Evolutionary conservation across 345 rosid genomes (phyloP).

Genomic region (Eucalyptus erythrocorys): DNA sequence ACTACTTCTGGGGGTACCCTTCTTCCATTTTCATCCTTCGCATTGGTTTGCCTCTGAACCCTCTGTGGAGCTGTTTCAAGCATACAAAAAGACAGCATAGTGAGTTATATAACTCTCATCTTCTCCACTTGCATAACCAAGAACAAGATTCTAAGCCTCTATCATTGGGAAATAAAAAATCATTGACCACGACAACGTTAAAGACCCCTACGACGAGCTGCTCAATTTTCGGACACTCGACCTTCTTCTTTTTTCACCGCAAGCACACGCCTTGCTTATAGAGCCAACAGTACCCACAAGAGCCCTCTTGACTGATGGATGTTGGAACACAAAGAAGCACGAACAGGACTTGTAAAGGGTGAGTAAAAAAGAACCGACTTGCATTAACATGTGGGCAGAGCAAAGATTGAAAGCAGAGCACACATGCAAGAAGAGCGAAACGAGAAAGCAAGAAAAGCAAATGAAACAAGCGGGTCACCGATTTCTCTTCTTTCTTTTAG

Average conservation of each 20-base stretch:
- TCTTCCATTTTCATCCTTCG: conserved; percentile 27
- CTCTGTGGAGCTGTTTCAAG: conserved; percentile 25
- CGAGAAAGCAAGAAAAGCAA: neutral
- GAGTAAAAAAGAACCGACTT: neutral
- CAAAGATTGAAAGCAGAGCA: neutral
- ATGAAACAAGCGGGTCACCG: neutral
- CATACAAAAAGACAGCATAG: neutral
- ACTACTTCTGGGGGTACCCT: conserved; percentile 18
- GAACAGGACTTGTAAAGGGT: neutral
- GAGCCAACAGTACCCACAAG: neutral
- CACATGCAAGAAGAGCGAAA: neutral
- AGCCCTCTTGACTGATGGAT: neutral
- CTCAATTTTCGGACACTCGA: neutral
- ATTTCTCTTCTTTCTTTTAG: neutral
- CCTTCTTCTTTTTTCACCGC: neutral
- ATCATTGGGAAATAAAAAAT: neutral
- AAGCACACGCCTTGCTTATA: neutral
- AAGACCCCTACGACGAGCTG: neutral
- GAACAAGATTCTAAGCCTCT: neutral
- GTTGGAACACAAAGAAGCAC: neutral
- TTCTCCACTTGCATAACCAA: neutral
- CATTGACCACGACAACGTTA: neutral
- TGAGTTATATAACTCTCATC: neutral
- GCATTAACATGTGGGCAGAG: neutral
- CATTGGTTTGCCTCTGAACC: conserved; percentile 2